phyloP scores from a whole-genome alignment of 495 filamentous ascomycete species.

The Aspergillus avenaceus region DNA sequence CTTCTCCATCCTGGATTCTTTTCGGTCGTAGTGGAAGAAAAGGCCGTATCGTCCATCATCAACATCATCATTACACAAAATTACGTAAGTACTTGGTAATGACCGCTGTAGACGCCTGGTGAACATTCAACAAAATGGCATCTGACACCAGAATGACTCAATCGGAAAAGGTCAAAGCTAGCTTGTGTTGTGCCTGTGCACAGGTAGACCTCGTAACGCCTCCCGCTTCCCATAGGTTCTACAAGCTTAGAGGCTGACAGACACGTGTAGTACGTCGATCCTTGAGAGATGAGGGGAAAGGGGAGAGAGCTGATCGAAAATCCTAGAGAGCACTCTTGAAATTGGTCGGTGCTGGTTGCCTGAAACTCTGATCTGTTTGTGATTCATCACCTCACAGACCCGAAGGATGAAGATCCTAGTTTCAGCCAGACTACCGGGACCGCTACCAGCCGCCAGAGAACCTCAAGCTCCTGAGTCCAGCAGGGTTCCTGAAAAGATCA shows the following conservation, averaged over 20 bases:
- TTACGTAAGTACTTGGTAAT: background rate
- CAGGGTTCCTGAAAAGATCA: slow-evolving; percentile 10
- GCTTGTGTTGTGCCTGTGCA: background rate
- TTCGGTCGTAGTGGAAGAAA: background rate
- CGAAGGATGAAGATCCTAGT: slow-evolving; percentile 1
- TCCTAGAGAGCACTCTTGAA: background rate
- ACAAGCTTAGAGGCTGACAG: background rate
- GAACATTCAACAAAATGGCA: background rate
- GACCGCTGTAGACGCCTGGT: background rate
- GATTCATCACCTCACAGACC: slow-evolving; percentile 1
- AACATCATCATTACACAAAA: background rate
- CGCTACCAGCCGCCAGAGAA: background rate
- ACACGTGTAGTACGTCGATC: background rate
- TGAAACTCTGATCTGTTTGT: slow-evolving; percentile 1
- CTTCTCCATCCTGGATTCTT: background rate
- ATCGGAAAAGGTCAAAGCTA: background rate
- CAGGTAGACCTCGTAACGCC: background rate
- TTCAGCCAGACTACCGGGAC: background rate
- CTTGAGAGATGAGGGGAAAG: background rate
- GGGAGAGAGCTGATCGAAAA: background rate
- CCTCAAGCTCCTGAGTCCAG: background rate
- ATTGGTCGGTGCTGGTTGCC: slow-evolving; percentile 1
- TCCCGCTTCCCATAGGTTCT: background rate
- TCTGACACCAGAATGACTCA: slow-evolving; percentile 1
- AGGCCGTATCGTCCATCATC: background rate